A percentile compares a stretch with the other conserved stretches of the same genome.
Conservation (phyloP, 164 flowering plant species). For the Saururus chinensis region DNA sequence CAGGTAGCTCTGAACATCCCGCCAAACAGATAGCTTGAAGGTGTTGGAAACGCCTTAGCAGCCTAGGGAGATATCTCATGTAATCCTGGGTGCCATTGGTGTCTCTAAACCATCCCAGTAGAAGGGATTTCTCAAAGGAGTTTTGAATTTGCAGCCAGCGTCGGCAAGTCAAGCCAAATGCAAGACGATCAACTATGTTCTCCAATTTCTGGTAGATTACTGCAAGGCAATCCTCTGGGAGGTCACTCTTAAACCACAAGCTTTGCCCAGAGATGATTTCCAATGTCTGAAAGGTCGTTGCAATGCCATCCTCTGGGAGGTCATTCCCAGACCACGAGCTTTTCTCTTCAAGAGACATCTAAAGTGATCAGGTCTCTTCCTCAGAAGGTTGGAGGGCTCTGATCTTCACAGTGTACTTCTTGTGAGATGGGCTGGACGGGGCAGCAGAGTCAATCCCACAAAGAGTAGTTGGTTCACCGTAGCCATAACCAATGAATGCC, state of each 20-base stretch:
- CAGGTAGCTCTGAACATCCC: slow-evolving; percentile 52
- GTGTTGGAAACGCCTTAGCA: slow-evolving; percentile 45
- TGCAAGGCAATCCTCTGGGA: slow-evolving; percentile 60
- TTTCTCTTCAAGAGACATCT: slow-evolving; percentile 13
- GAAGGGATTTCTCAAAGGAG: slow-evolving; percentile 37
- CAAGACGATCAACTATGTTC: slow-evolving; percentile 32
- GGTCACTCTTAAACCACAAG: slow-evolving; percentile 14
- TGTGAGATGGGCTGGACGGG: slow-evolving; percentile 26
- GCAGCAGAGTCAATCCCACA: slow-evolving; percentile 39
- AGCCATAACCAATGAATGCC: slow-evolving; percentile 41
- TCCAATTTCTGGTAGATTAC: slow-evolving; percentile 33
- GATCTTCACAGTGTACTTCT: slow-evolving; percentile 37
- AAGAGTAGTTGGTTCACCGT: slow-evolving; percentile 34
- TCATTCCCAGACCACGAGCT: slow-evolving; percentile 10
- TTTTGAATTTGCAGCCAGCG: slow-evolving; percentile 62
- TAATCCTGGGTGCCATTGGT: slow-evolving; percentile 2
- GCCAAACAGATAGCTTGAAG: slow-evolving; percentile 42
- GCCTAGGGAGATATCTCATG: slow-evolving; percentile 18
- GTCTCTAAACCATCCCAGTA: slow-evolving; percentile 38
- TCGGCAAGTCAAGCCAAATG: slow-evolving; percentile 69
- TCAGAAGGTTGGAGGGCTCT: slow-evolving; percentile 52
- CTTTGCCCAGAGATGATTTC: slow-evolving; percentile 15
- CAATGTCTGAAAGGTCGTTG: slow-evolving; percentile 33
- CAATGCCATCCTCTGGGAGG: slow-evolving; percentile 59
- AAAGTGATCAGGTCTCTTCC: background rate